Base-by-base conservation (phyloP, 768 basidiomycete species). In the Russula lepida region DNA sequence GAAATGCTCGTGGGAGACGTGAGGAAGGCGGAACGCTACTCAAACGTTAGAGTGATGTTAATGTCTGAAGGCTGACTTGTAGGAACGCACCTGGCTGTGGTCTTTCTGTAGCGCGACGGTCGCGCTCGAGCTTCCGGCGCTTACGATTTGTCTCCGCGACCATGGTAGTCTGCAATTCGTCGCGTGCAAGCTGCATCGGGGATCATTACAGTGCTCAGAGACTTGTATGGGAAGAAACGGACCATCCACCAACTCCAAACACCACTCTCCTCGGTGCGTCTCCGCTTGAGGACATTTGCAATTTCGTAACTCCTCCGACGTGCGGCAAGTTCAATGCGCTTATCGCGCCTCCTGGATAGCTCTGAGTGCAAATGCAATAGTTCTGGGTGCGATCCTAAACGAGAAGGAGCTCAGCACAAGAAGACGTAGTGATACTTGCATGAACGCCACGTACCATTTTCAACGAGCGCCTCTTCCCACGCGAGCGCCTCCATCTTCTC, bases 401-500 rank as follows among this genome's bases (percentile, higher is more conserved):
- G 6, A 59, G 56, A 35, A 59, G 21, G 57, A 2, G 43, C 21
- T 41, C 25, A 59, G 44, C 19, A 54, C 48, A 23, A n/a, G 35
- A 47, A 55, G n/a, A n/a, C 12, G n/a, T 54, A n/a, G 2, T 1
- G 46, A 43, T 39, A 46, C 53, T 60, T 58, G 47, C 6, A 19
- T 7, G 53, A 33, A 52, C 54, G 46, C 27, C 23, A 75, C 84
- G 67, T 66, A 93, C 94, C 89, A 46, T 86, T 81, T 30, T 81
- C 77, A 25, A 98, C 79, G 67, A 94, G 76, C 15, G 81, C 75
- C 69, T 98, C 93, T 72, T 98, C 95, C 83, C 86, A 88, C 35
- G 89, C 87, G 8, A 95, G 75, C 4, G 83, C 84, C 43, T 93
- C 89, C 92, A 98, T 93, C 71, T 94, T 89, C 74, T 98, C 95